These are phyloP conservation scores for Hemileia vastatrix DNA, from an alignment of 1,284 basidiomycete genomes.

Conservation along the genomic window DNA sequence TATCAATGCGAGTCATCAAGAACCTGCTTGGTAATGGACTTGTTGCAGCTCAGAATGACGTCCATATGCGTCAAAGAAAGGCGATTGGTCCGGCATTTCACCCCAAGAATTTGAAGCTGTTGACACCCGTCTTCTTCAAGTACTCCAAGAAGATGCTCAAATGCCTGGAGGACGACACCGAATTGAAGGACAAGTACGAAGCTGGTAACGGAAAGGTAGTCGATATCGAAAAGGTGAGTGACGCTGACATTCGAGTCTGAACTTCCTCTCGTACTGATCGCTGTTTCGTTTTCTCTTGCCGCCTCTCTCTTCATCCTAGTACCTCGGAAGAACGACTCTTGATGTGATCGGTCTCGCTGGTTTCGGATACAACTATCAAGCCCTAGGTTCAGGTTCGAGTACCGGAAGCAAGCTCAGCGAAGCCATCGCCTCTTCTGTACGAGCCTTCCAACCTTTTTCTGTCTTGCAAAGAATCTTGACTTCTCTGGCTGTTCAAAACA, in stretches of 20 bases:
- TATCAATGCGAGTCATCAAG: neutral
- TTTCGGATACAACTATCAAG: conserved; percentile 32
- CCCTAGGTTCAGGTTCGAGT: conserved; percentile 26
- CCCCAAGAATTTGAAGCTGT: neutral
- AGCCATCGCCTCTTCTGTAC: neutral
- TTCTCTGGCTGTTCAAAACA: neutral
- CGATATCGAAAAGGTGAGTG: neutral
- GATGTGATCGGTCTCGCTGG: conserved; percentile 31
- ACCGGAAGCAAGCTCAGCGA: neutral
- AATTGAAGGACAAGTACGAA: neutral
- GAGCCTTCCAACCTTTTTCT: neutral
- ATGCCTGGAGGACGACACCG: neutral
- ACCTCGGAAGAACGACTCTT: conserved; percentile 10
- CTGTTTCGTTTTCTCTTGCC: too few species aligned
- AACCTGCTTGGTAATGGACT: neutral
- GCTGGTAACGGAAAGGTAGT: neutral
- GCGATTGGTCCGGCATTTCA: neutral
- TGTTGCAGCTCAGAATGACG: neutral
- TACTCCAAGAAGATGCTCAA: neutral
- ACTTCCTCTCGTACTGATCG: too few species aligned
- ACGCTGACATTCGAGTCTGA: neutral
- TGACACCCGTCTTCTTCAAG: neutral
- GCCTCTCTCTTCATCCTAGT: neutral
- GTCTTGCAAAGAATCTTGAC: neutral
- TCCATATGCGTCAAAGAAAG: neutral